Evolutionary conservation across 768 basidiomycete species (phyloP), one percentile per base, ranked within the genome.

Genomic region (Rhizopogon vulgaris): DNA sequence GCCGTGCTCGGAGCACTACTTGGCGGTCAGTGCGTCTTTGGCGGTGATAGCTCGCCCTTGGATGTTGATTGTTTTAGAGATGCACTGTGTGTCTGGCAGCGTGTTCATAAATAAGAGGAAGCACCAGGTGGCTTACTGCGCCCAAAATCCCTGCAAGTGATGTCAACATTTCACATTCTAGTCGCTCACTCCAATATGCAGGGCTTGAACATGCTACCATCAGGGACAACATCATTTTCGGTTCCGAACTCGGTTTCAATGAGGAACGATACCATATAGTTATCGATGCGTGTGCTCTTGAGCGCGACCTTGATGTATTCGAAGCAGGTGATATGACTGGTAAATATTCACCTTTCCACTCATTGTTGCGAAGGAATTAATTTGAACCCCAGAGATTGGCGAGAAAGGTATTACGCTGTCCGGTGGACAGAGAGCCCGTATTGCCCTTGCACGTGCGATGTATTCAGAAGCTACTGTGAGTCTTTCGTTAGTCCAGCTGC

Each of bases 121-220:
- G 28, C 83, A 86, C 57, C 73, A 73, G 41, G 78, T 87, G 9
- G 85, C 86, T 1, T 87, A 83, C 62, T 84, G 84, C 58, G 81
- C 79, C 0, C 85, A 87, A 60, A 81, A 74, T 57, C 78, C 83
- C 49, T 85, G 82, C 80, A 41, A 53, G 75, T 60, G n/a, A 27
- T 38, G 22, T 38, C 9, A 32, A 34, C 27, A 11, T 11, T 18
- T 34, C n/a, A 14, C 28, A 66, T 52, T 10, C 67, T 25, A 64
- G 62, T 49, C 60, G 64, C 24, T 64, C 60, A 45, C 49, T 12
- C 15, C n/a, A 12, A 38, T 22, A 53, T 40, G 43, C 68, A 73
- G 87, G 85, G 85, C 75, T 90, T 7, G 83, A 88, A 61, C 85
- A 90, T 63, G 87, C 85, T 1, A 87, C 87, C 0, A 89, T 93